Conservation (phyloP, 2,329 filamentous ascomycete species). For the Stagonosporopsis chrysanthemi region DNA sequence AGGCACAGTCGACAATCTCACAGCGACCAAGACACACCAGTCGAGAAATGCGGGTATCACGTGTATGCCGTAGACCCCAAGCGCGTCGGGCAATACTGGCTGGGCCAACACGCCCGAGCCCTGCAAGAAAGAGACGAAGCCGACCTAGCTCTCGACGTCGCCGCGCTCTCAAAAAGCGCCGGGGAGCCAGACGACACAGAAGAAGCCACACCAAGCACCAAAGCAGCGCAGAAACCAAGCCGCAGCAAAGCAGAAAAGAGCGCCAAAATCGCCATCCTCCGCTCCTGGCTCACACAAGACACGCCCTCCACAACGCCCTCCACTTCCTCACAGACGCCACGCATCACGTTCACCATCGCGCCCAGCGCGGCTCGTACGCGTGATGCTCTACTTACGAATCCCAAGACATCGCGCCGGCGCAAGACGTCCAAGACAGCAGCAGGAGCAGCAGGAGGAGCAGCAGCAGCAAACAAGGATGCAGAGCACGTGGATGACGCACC, state of each 20-base stretch:
- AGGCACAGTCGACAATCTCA: neutral
- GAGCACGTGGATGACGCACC: neutral
- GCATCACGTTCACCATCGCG: slow-evolving; percentile 27
- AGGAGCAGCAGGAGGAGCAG: neutral
- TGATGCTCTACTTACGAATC: slow-evolving; percentile 13
- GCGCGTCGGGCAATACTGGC: slow-evolving; percentile 50
- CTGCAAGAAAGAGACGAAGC: slow-evolving; percentile 11
- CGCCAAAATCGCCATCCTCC: slow-evolving; percentile 69
- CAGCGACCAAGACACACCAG: no score
- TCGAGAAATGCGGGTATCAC: slow-evolving; percentile 9
- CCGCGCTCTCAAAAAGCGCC: neutral
- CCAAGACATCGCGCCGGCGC: neutral
- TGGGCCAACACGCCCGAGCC: slow-evolving; percentile 27
- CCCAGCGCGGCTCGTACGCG: slow-evolving; percentile 13
- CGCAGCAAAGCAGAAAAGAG: slow-evolving; percentile 60
- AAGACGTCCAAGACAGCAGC: neutral
- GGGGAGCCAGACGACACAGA: slow-evolving; percentile 19
- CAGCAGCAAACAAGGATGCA: neutral
- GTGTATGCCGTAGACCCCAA: slow-evolving; percentile 47
- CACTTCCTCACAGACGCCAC: slow-evolving; percentile 15
- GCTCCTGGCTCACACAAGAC: slow-evolving; percentile 39
- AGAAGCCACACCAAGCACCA: neutral
- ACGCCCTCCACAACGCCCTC: slow-evolving; percentile 15
- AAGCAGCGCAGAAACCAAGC: slow-evolving; percentile 40
- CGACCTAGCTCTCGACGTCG: slow-evolving; percentile 14